phyloP scores from a whole-genome alignment of 208 protist genomes.

The Leptomonas seymouri region DNA sequence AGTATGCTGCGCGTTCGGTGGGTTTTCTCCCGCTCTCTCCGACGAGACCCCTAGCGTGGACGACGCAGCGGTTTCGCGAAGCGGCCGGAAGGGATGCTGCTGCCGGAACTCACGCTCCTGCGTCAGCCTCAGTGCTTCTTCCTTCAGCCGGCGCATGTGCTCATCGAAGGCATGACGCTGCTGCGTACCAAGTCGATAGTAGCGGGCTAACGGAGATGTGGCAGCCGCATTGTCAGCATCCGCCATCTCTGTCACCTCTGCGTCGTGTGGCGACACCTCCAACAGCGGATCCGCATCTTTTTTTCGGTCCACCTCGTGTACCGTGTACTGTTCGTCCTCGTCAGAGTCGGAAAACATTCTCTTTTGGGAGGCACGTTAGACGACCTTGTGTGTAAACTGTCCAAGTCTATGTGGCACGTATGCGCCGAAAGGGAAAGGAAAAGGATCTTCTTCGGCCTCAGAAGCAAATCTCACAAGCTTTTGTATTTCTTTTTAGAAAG shows the following conservation, averaged over 20 bases:
- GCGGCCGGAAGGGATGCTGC: slow-evolving; percentile 26
- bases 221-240: not conserved
- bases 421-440: not conserved
- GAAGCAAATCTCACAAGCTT: too few species aligned
- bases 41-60: too few species aligned
- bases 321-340: slow-evolving; percentile 29
- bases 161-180: slow-evolving; percentile 66
- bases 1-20: not conserved
- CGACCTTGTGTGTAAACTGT: not conserved
- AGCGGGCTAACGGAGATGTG: slow-evolving; percentile 16
- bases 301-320: slow-evolving; percentile 14
- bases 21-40: not conserved
- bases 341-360: slow-evolving; percentile 26
- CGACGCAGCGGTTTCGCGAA: not conserved
- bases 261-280: not conserved
- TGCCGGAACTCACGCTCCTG: slow-evolving; percentile 23
- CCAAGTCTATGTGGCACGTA: not conserved
- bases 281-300: not conserved
- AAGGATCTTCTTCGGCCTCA: too few species aligned
- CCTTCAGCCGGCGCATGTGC: slow-evolving; percentile 32
- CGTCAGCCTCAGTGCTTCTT: slow-evolving; percentile 8
- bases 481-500: too few species aligned
- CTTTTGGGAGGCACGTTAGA: not conserved
- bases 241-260: not conserved
- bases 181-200: slow-evolving; percentile 64